These are phyloP conservation scores for Macrolepiota dolichaula DNA, from an alignment of 768 basidiomycete genomes.

Conservation along the genomic window DNA sequence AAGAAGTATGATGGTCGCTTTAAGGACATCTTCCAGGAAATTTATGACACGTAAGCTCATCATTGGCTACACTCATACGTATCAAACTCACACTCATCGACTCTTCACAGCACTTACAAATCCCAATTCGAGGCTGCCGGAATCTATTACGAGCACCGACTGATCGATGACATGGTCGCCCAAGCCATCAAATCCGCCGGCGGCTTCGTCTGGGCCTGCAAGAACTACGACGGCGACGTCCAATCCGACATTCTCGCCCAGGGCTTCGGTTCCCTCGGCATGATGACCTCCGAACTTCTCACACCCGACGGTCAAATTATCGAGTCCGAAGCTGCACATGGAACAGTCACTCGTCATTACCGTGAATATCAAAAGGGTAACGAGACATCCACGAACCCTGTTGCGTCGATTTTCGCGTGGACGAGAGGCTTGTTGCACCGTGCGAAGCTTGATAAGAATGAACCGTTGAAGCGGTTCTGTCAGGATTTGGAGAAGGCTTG, in stretches of 20 bases:
- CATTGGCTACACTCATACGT: neutral
- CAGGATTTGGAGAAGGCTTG: conserved; percentile 81
- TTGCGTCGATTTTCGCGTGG: conserved; percentile 99
- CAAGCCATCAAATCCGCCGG: conserved; percentile 96
- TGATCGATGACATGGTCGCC: conserved; percentile 98
- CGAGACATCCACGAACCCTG: conserved; percentile 98
- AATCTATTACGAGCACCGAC: conserved; percentile 93
- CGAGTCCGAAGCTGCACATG: conserved; percentile 97
- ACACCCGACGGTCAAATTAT: conserved; percentile 92
- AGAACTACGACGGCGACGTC: conserved; percentile 84
- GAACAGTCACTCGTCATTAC: conserved; percentile 94
- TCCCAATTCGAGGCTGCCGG: conserved; percentile 61
- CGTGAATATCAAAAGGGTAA: conserved; percentile 96
- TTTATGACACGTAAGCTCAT: conserved; percentile 67
- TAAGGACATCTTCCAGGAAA: conserved; percentile 99
- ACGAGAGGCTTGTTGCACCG: conserved; percentile 92
- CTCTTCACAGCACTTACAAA: conserved; percentile 56
- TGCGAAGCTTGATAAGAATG: conserved; percentile 88
- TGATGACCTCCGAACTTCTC: conserved; percentile 97
- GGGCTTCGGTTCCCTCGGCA: conserved; percentile 93
- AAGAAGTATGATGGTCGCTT: conserved; percentile 99
- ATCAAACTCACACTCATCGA: neutral
- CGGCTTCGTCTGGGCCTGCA: conserved; percentile 78
- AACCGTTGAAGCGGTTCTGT: conserved; percentile 69
- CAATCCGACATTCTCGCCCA: conserved; percentile 95